phyloP scores from a whole-genome alignment of 2,329 filamentous ascomycete genomes.

The Paracamarosporium sp. region DNA sequence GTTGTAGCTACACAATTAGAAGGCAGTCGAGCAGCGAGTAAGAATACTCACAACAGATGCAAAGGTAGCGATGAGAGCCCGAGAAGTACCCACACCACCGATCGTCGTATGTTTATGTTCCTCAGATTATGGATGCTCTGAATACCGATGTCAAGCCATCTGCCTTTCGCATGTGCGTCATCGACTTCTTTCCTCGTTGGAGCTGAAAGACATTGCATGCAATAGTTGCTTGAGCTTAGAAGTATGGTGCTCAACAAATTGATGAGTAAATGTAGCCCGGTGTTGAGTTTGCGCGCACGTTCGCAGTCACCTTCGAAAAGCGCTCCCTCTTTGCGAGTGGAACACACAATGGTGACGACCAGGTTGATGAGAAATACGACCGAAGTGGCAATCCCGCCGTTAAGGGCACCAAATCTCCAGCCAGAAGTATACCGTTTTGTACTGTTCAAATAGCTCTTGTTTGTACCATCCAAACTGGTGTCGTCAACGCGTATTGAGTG shows the following conservation, averaged over 20 bases:
- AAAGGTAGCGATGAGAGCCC: conserved; percentile 14
- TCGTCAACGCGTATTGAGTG: neutral
- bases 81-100: conserved; percentile 8
- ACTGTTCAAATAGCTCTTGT: neutral
- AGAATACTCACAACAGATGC: conserved; percentile 14
- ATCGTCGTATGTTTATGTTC: neutral
- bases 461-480: neutral
- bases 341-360: conserved; percentile 14
- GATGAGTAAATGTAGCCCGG: conserved; percentile 53
- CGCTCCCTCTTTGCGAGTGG: neutral
- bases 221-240: conserved; percentile 21
- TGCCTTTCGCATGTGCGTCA: conserved; percentile 28
- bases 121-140: conserved; percentile 8
- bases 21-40: neutral
- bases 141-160: conserved; percentile 14
- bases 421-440: neutral
- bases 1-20: conserved; percentile 23
- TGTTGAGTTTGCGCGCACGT: conserved; percentile 8
- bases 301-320: conserved; percentile 30
- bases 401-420: neutral
- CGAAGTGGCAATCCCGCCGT: conserved; percentile 9
- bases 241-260: conserved; percentile 50
- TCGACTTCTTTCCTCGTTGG: conserved; percentile 24
- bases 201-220: conserved; percentile 26
- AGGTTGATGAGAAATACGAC: conserved; percentile 21